Base-by-base conservation (phyloP, 441 rosid genomes). In the Jatropha podagrica region DNA sequence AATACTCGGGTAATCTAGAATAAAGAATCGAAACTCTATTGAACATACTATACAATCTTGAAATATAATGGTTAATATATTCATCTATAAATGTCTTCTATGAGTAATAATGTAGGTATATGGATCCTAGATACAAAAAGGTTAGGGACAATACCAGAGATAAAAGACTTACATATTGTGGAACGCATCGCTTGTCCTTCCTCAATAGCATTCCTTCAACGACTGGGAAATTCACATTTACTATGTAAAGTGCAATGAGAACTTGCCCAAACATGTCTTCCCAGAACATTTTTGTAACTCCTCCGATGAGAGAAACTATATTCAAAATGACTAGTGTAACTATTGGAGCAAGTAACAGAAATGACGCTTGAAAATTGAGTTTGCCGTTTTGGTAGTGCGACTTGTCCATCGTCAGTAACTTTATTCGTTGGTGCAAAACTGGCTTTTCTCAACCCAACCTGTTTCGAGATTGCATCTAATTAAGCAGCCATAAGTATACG, bases 191-290 rank as follows among this genome's bases (percentile, higher is more conserved):
- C 64, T 64, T 72, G 59, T 84, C 86, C 67, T 80, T 83, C 78
- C 85, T 77, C 44, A 69, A 46, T 13, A 65, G 32, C 83, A 84
- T 81, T 7, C 85, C 89, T 67, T 84, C 85, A 73, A 83, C 69
- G 32, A 81, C 61, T 18, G 87, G 87, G 23, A 78, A 83, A 55
- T 77, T 76, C 73, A 79, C 66, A 11, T 48, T 10, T 56, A 78
- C 10, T 74, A 84, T 68, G 68, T 76, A 86, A 48, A 66, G 44
- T 20, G 86, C 70, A 23, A 84, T 67, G 26, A 80, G 42, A 46
- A 79, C 40, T 69, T 84, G 89, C 17, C 82, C 69, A 18, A 75
- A 65, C 83, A 83, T 48, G 52, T 69, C 75, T 14, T 86, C 11
- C 75, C 77, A 76, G 38, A 61, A 61, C n/a, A 61, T 27, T 27